Evolutionary conservation across 83 land plant species (phyloP), one percentile per base, ranked within the genome.

Genomic region (Diphasiastrum complanatum): DNA sequence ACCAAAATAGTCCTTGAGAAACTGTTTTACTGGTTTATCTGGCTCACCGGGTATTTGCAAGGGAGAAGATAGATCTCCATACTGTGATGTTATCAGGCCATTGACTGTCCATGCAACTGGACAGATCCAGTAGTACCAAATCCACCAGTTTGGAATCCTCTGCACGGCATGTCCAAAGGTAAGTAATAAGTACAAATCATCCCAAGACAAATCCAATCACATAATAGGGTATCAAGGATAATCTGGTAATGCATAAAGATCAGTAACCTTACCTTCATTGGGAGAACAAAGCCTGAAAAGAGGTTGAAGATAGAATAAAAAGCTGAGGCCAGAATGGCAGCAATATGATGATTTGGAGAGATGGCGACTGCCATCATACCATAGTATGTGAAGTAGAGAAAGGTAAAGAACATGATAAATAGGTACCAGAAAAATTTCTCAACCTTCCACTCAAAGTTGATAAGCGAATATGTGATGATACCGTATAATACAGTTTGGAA

Each of bases 31-130:
- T 11, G 20, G 10, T 8, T 14, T 6, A 10, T 8, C 20, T 11
- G 10, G 6, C 19, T 49, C 20, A 14, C 25, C 53, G 11, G 53
- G 0, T 50, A 50, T 23, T 0, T 0, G 16, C 22, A 50, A 16
- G 22, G 22, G 0, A 0, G 53, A n/a, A 16, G 16, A 11, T 1
- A n/a, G 12, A 1, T 50, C 53, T 0, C 53, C 53, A 0, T 16
- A 1, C 23, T 50, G 53, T 10, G 53, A 50, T 18, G 53, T 50
- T 50, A 50, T 0, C 0, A 50, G 25, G 1, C 53, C 53, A 24
- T 50, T 18, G 16, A 50, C 12, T 18, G 53, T 50, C 53, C 53
- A 50, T 50, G 53, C 53, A 1, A 50, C 53, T 10, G 53, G 53
- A 50, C 12, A n/a, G 1, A 23, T 23, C 53, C 53, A 50, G 1